Conservation (phyloP, 768 basidiomycete species). For the Trichaptum fuscoviolaceum region DNA sequence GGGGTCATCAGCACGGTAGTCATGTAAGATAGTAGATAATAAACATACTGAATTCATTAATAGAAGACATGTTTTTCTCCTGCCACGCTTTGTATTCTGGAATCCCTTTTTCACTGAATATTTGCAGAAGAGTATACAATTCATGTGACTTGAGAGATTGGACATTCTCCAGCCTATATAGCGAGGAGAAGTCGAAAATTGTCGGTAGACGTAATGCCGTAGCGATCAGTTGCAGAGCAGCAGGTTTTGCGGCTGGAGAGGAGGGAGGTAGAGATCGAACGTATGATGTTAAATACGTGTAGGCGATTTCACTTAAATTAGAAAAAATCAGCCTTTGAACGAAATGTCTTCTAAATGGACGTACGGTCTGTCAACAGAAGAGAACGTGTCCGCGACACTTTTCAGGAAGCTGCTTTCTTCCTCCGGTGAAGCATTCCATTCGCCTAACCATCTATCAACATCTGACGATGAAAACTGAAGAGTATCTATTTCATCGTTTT, state of each 20-base stretch:
- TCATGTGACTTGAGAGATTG: conserved; percentile 61
- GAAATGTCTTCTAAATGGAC: conserved; percentile 22
- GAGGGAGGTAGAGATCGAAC: conserved; percentile 54
- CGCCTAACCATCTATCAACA: conserved; percentile 72
- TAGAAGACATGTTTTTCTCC: conserved; percentile 37
- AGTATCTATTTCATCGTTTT: conserved; percentile 56
- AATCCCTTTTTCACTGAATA: conserved; percentile 65
- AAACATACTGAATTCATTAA: conserved; percentile 51
- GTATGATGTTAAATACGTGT: conserved; percentile 59
- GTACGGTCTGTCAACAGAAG: conserved; percentile 54
- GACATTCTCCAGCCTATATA: conserved; percentile 73
- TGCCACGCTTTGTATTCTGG: conserved; percentile 61
- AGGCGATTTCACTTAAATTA: conserved; percentile 49
- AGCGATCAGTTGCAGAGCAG: conserved; percentile 57
- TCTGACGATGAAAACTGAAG: conserved; percentile 54
- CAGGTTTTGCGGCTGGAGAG: conserved; percentile 44
- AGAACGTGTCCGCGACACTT: conserved; percentile 52
- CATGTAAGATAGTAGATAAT: not conserved
- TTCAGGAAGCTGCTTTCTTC: conserved; percentile 66
- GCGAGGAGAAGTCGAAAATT: conserved; percentile 75
- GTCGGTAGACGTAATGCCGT: conserved; percentile 59
- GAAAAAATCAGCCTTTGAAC: not conserved
- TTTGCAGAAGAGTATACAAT: conserved; percentile 67
- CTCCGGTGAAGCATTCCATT: conserved; percentile 62
- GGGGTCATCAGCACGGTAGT: not conserved